Conservation (phyloP, 78 protist species). For the Speleostelium caveatum region DNA sequence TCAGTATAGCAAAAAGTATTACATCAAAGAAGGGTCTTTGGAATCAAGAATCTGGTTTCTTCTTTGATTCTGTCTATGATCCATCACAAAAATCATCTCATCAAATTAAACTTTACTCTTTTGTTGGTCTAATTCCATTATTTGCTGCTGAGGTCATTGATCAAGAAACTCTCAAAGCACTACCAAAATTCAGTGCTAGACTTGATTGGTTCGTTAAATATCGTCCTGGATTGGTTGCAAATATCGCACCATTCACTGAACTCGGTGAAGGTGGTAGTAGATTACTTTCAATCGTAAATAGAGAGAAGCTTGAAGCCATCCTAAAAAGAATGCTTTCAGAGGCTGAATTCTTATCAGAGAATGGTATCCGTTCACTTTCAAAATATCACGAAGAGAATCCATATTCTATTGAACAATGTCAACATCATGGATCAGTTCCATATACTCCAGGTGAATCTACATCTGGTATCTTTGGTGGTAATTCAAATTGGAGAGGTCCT, state of each 20-base stretch:
- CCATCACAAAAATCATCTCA: conserved; percentile 1
- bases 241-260: conserved; percentile 16
- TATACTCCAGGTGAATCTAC: conserved; percentile 77
- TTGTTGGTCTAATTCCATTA: conserved; percentile 79
- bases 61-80: conserved; percentile 47
- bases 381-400: conserved; percentile 66
- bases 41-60: conserved; percentile 83
- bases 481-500: conserved; percentile 91
- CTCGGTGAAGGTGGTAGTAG: conserved; percentile 25
- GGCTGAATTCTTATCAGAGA: conserved; percentile 74
- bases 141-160: conserved; percentile 60
- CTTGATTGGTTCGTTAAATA: conserved; percentile 79
- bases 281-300: conserved; percentile 60
- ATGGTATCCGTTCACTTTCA: conserved; percentile 85
- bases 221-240: conserved; percentile 38
- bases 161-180: conserved; percentile 14
- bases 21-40: conserved; percentile 79
- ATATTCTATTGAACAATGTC: background rate
- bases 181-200: conserved; percentile 78
- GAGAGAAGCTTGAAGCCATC: conserved; percentile 27
- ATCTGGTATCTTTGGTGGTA: conserved; percentile 85
- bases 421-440: conserved; percentile 1
- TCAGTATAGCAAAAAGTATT: conserved; percentile 63
- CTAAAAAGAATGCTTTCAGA: conserved; percentile 65
- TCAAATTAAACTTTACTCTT: conserved; percentile 32